Evolutionary conservation across 192 early-diverging fungal genomes (phyloP).

Genomic region (Coemansia sp.): DNA sequence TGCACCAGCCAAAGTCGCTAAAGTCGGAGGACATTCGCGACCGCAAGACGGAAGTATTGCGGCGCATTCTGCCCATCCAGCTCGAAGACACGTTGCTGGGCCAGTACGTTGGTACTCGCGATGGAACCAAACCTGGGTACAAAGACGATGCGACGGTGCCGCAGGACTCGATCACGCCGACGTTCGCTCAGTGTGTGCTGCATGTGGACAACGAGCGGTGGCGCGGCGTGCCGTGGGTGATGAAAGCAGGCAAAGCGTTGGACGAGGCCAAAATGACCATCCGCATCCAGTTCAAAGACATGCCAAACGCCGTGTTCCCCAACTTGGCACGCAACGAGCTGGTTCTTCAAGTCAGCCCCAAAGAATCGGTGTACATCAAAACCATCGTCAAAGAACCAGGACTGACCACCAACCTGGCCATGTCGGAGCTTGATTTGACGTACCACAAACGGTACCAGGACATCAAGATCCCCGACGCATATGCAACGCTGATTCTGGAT

Average conservation of each 20-base stretch:
- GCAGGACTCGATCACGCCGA: slow-evolving; percentile 81
- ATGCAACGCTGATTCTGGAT: slow-evolving; percentile 94
- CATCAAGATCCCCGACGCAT: slow-evolving; percentile 94
- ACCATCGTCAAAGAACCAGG: slow-evolving; percentile 95
- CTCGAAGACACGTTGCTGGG: slow-evolving; percentile 86
- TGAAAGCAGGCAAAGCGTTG: slow-evolving; percentile 87
- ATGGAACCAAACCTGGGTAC: slow-evolving; percentile 87
- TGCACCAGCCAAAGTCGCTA: slow-evolving; percentile 88
- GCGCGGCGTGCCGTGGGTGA: slow-evolving; percentile 67
- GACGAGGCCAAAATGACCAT: slow-evolving; percentile 92
- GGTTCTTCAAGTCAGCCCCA: slow-evolving; percentile 90
- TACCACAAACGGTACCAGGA: slow-evolving; percentile 88
- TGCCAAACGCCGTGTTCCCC: slow-evolving; percentile 78
- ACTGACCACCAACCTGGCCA: slow-evolving; percentile 76
- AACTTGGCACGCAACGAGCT: slow-evolving; percentile 88
- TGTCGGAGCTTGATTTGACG: slow-evolving; percentile 91
- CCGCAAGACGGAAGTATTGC: slow-evolving; percentile 92
- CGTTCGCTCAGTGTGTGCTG: slow-evolving; percentile 85
- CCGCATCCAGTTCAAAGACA: slow-evolving; percentile 95
- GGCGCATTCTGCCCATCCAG: slow-evolving; percentile 73
- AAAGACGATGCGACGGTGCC: slow-evolving; percentile 89
- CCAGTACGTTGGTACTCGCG: slow-evolving; percentile 80
- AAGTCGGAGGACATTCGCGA: slow-evolving; percentile 91
- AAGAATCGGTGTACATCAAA: slow-evolving; percentile 96
- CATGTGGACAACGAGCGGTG: slow-evolving; percentile 94